Evolutionary conservation across 2,329 filamentous ascomycete species (phyloP), one percentile per base, ranked within the genome.

Genomic region (Elsinoe fawcettii): DNA sequence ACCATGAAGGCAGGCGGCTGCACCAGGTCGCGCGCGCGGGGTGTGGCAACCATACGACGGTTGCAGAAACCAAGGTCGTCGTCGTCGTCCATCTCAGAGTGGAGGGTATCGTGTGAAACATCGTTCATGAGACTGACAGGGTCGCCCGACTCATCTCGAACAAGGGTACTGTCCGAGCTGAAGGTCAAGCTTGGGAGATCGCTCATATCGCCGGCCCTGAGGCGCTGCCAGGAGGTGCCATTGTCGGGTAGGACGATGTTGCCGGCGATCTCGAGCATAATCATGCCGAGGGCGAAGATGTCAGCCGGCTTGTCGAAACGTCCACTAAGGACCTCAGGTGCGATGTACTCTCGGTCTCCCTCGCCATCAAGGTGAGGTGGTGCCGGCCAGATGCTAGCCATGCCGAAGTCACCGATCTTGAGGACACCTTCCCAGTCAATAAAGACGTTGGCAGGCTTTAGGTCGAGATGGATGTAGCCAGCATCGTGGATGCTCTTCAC

Each of bases 201-300:
- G 59, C 87, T 90, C 68, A 96, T 85, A 68, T 97, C 91, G 34
- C 90, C 92, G 57, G 87, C 88, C 51, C 93, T 84, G 47, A 99
- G 80, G 49, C 89, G 89, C 66, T 92, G 85, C 93, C 93, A 99
- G 14, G 87, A 88, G 14, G 85, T 81, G 46, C 93, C 93, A 63
- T 97, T 96, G 67, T 96, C 90, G 0, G 93, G 93, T 25, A 99
- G 84, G 61, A 90, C 85, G 53, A 96, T 90, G 67, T 99, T 99
- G 61, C 88, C 90, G 23, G 90, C 92, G 66, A 91, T 93, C 74
- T 99, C 93, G 51, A 96, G 83, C 70, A 96, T 88, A 71, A 97
- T 95, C 65, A 97, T 82, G 54, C 93, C 93, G 27, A 99, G 82
- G 9, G 93, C 89, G 71, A 96, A 99, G 53, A 99, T 82, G 71